These are phyloP conservation scores for Penicillium sp. DNA, from an alignment of 2,329 filamentous ascomycete genomes.

Conservation along the genomic window DNA sequence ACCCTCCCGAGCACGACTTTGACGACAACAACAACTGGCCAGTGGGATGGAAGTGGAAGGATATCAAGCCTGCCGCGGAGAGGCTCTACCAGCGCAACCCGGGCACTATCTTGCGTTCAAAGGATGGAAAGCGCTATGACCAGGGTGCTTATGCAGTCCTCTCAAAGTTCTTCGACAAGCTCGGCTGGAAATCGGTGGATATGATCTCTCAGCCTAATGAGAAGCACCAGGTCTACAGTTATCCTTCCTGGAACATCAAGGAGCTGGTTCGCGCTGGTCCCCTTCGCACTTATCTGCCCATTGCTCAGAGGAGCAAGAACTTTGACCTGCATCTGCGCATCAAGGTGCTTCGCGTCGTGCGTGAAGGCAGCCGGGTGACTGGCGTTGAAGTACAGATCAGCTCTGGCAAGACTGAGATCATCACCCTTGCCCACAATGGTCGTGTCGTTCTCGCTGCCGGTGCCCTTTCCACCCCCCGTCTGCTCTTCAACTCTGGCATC, in stretches of 20 bases:
- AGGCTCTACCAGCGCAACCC: conserved; percentile 70
- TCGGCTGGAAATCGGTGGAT: conserved; percentile 64
- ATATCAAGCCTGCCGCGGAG: conserved; percentile 61
- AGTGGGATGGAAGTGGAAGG: conserved; percentile 66
- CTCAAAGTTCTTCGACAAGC: conserved; percentile 57
- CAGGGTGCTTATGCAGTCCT: conserved; percentile 67
- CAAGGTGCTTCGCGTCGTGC: conserved; percentile 66
- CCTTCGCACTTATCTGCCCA: conserved; percentile 69
- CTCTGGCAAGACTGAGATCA: conserved; percentile 54
- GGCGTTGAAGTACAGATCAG: conserved; percentile 44
- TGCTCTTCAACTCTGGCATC: conserved; percentile 70
- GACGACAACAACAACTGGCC: conserved; percentile 74
- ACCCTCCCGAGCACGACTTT: conserved; percentile 64
- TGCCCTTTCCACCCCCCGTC: conserved; percentile 68
- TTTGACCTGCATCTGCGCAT: conserved; percentile 69
- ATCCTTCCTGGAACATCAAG: conserved; percentile 68
- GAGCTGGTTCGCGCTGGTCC: conserved; percentile 69
- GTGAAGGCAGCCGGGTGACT: conserved; percentile 62
- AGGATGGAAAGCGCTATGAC: conserved; percentile 67
- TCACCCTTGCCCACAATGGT: conserved; percentile 63
- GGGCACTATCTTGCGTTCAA: conserved; percentile 66
- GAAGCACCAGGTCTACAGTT: conserved; percentile 67
- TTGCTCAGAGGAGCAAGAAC: conserved; percentile 60
- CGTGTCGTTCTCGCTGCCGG: conserved; percentile 70
- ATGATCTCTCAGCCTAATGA: conserved; percentile 60